Conservation (phyloP, 805 yeast species). For the Candida morakotiae region DNA sequence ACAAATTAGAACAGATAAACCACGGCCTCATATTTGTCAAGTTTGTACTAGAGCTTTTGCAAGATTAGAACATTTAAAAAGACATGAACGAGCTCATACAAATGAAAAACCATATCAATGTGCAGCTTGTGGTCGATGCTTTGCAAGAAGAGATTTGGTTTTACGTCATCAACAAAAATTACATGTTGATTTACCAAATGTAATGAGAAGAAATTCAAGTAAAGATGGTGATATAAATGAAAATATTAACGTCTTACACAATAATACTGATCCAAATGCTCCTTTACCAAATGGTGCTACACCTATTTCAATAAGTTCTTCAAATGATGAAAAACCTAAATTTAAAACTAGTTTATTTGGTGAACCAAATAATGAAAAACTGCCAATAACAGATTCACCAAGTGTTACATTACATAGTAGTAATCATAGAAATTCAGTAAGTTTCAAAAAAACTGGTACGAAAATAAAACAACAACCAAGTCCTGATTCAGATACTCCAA, state of each 20-base stretch:
- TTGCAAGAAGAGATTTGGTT: conserved; percentile 85
- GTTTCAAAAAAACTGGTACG: conserved; percentile 1
- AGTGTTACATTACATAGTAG: conserved; percentile 7
- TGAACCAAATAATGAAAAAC: conserved; percentile 8
- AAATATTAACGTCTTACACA: conserved; percentile 48
- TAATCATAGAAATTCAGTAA: conserved; percentile 9
- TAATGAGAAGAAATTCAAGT: conserved; percentile 27
- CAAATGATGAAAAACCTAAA: conserved; percentile 9
- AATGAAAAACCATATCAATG: conserved; percentile 96
- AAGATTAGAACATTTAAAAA: conserved; percentile 84
- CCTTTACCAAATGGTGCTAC: conserved; percentile 32
- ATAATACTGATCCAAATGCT: conserved; percentile 49
- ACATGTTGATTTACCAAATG: conserved; percentile 53
- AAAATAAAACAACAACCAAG: conserved; percentile 8
- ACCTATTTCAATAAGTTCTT: not conserved
- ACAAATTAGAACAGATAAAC: conserved; percentile 83
- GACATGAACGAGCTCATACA: conserved; percentile 93
- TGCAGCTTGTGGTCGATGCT: conserved; percentile 93
- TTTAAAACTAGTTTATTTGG: conserved; percentile 12
- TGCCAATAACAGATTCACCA: conserved; percentile 22
- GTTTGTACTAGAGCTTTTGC: conserved; percentile 96
- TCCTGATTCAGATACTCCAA: conserved; percentile 6
- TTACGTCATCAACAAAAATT: conserved; percentile 93
- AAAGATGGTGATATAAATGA: conserved; percentile 32
- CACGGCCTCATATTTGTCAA: conserved; percentile 86